Percentiles rank a stretch among this genome's conserved stretches.
Conservation (phyloP, 768 basidiomycete species). For the Tylopilus felleus region DNA sequence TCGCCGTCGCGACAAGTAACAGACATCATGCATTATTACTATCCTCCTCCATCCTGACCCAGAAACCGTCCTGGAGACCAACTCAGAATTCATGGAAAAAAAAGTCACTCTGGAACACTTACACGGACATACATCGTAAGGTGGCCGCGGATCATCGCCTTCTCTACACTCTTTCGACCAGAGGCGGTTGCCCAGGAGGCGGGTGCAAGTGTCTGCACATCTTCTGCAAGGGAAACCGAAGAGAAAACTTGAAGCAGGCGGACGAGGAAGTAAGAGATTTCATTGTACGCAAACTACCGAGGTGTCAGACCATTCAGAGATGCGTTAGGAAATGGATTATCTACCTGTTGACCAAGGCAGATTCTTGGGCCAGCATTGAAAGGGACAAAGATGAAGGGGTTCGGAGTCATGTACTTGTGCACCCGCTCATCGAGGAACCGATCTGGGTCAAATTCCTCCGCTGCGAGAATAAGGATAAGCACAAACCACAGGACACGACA, state of each 20-base stretch:
- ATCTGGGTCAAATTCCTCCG: conserved; percentile 62
- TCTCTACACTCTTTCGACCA: conserved; percentile 43
- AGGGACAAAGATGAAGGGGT: conserved; percentile 49
- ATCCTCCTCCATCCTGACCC: conserved; percentile 27
- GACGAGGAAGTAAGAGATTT: conserved; percentile 60
- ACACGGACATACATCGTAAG: conserved; percentile 54
- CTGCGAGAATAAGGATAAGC: conserved; percentile 27
- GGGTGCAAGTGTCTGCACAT: conserved; percentile 47
- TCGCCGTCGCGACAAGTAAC: too few species aligned
- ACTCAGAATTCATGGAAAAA: neutral
- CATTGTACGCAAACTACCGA: conserved; percentile 60
- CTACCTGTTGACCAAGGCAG: conserved; percentile 38
- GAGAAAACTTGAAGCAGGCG: conserved; percentile 57
- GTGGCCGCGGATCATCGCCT: conserved; percentile 43
- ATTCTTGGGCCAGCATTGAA: conserved; percentile 41
- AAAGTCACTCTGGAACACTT: conserved; percentile 9
- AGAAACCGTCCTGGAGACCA: conserved; percentile 20
- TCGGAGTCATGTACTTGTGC: conserved; percentile 51
- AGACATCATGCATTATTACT: neutral
- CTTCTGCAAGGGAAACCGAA: conserved; percentile 40
- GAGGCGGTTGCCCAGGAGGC: conserved; percentile 38
- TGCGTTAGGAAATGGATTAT: neutral
- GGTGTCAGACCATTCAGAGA: neutral
- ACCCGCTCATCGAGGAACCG: conserved; percentile 63
- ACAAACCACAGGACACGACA: neutral